A percentile compares a stretch with the other conserved stretches of the same genome.
Conservation (phyloP, 176 grass and related monocot genomes). For the Zea luxurians region DNA sequence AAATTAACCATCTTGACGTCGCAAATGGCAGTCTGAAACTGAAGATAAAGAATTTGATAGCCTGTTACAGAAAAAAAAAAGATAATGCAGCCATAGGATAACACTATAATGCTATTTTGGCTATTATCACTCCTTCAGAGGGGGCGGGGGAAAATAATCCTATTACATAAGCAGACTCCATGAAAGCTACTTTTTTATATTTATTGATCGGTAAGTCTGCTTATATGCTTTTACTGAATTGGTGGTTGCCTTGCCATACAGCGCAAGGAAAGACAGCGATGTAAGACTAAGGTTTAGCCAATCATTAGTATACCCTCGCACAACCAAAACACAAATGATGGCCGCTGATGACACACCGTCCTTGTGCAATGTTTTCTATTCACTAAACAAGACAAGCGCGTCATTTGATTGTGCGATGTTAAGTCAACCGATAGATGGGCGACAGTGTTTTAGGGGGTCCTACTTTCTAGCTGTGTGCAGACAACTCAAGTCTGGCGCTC, state of each 20-base stretch:
- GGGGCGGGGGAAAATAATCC: neutral
- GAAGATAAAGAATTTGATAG: conserved; percentile 17
- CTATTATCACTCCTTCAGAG: neutral
- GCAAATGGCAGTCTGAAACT: conserved; percentile 23
- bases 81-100: neutral
- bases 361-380: neutral
- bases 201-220: neutral
- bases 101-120: neutral
- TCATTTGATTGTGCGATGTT: neutral
- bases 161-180: neutral
- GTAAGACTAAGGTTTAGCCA: conserved; percentile 14
- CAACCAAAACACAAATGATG: conserved; percentile 1
- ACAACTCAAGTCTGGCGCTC: neutral
- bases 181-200: neutral
- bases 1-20: conserved; percentile 79
- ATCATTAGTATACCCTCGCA: neutral
- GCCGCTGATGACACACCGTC: neutral
- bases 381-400: neutral
- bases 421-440: neutral
- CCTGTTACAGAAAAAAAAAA: neutral
- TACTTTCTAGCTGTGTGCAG: neutral
- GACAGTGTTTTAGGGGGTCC: neutral
- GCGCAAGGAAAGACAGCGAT: neutral
- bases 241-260: conserved; percentile 9
- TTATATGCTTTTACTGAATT: neutral